Evolutionary conservation across 495 filamentous ascomycete species (phyloP).

Genomic region (Pseudomonodictys pantanalensis): DNA sequence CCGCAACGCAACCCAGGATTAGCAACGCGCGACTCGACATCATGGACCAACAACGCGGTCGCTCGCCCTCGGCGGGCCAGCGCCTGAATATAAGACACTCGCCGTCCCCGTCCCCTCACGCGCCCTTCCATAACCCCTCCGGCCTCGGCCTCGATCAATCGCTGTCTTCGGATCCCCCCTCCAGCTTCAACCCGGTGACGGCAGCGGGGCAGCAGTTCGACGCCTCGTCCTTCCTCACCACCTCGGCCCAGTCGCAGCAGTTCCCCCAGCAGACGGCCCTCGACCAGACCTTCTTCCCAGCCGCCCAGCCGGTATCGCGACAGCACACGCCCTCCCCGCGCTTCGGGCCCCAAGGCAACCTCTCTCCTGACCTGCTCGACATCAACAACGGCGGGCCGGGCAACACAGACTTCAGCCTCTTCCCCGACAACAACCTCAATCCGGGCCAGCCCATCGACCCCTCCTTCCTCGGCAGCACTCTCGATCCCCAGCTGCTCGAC

Average conservation of each 20-base stretch:
- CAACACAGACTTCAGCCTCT: slow-evolving; percentile 32
- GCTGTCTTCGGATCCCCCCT: slow-evolving; percentile 27
- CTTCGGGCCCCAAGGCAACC: slow-evolving; percentile 38
- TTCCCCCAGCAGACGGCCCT: slow-evolving; percentile 25
- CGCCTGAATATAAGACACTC: slow-evolving; percentile 40
- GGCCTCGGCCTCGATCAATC: slow-evolving; percentile 35
- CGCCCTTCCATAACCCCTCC: slow-evolving; percentile 22
- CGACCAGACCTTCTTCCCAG: slow-evolving; percentile 33
- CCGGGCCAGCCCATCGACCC: slow-evolving; percentile 39
- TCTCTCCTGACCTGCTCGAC: slow-evolving; percentile 33
- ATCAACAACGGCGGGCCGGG: slow-evolving; percentile 23
- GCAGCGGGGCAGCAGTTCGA: not conserved
- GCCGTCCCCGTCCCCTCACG: slow-evolving; percentile 40
- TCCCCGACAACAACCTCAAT: slow-evolving; percentile 32
- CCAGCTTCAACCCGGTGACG: slow-evolving; percentile 24
- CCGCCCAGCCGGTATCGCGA: slow-evolving; percentile 10
- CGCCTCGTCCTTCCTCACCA: slow-evolving; percentile 30
- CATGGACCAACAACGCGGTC: slow-evolving; percentile 38
- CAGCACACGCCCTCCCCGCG: slow-evolving; percentile 29
- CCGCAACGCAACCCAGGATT: slow-evolving; percentile 19
- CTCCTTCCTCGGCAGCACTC: slow-evolving; percentile 31
- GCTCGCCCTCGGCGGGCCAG: slow-evolving; percentile 39
- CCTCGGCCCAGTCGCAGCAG: slow-evolving; percentile 29
- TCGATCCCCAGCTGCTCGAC: slow-evolving; percentile 36
- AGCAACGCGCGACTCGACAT: slow-evolving; percentile 34